Base-by-base conservation (phyloP, 1,284 basidiomycete genomes). In the Taiwanofungus camphoratus region DNA sequence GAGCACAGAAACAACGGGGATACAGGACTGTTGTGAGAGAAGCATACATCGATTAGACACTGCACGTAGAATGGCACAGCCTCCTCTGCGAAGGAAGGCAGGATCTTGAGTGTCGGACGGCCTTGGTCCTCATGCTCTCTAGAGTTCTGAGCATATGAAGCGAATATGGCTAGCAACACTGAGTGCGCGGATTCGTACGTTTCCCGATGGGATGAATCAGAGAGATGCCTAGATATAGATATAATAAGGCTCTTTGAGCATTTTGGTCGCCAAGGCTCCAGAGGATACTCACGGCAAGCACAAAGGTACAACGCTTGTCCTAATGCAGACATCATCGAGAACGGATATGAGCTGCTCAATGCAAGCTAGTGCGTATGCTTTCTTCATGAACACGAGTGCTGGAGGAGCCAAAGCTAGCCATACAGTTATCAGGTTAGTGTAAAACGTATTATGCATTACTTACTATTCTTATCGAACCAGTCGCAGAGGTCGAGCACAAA, bases 171-270 rank as follows among this genome's bases (percentile, higher is more conserved):
- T 5, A 88, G 64, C 39, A 88, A 67, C 22, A 85, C 82, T 3
- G 85, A 87, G 58, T 88, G 86, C 4, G 83, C 75, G 0, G 82
- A 82, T 58, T 88, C 85, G 48, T 76, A 87, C 15, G 74, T 77
- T 49, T 86, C 82, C 24, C 83, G 76, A 46, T 83, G 66, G 12
- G 61, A 60, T n/a, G 75, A 50, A 48, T 80, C 70, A 38, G 65
- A 68, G 18, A 84, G 66, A 56, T 79, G 71, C 32, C 81, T 84
- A 51, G 21, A 35, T n/a, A n/a, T n/a, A n/a, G n/a, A n/a, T 29
- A 45, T 41, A 7, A 33, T 29, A 21, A 27, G 16, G 31, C 16
- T 30, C 33, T 16, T 36, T 21, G 32, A 43, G 27, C 36, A 49
- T 34, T 44, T 33, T 36, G 30, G 39, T 43, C 20, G 18, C 21